phyloP scores from a whole-genome alignment of 2,329 filamentous ascomycete genomes.

The Pseudopyrenochaeta lycopersici region DNA sequence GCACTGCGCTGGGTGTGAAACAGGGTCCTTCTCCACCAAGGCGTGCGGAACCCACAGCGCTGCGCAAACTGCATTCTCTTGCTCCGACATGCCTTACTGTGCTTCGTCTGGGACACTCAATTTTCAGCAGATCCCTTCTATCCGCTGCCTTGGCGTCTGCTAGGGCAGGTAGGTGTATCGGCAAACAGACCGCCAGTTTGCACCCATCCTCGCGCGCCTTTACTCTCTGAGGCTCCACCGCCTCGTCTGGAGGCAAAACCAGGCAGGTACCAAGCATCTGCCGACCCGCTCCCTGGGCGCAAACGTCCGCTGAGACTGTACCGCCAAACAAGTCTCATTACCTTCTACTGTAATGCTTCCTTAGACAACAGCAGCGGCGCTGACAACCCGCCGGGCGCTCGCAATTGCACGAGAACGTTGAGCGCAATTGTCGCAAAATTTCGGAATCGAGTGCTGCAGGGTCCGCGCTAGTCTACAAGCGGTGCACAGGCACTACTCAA shows the following conservation, averaged over 20 bases:
- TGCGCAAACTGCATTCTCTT: conserved; percentile 9
- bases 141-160: conserved; percentile 29
- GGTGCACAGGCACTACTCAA: conserved; percentile 13
- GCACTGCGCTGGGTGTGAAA: conserved; percentile 21
- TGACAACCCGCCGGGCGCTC: background rate
- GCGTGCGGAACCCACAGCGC: conserved; percentile 13
- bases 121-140: conserved; percentile 30
- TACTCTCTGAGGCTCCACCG: conserved; percentile 12
- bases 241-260: conserved; percentile 21
- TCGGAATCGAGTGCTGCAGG: conserved; percentile 23
- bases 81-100: conserved; percentile 17
- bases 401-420: conserved; percentile 17
- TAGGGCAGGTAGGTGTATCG: conserved; percentile 16
- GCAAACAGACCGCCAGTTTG: conserved; percentile 43
- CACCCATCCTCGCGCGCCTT: conserved; percentile 27
- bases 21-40: conserved; percentile 13
- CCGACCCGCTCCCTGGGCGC: conserved; percentile 11
- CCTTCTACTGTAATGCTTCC: background rate
- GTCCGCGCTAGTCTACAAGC: conserved; percentile 11
- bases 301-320: background rate
- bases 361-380: background rate
- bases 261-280: conserved; percentile 13
- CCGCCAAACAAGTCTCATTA: background rate
- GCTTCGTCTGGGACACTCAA: conserved; percentile 23
- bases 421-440: conserved; percentile 14